Percentiles rank a stretch among this genome's conserved stretches.
Evolutionary conservation across 1,139 yeast genomes (phyloP).

Genomic region (Blastobotrys illinoisensis): DNA sequence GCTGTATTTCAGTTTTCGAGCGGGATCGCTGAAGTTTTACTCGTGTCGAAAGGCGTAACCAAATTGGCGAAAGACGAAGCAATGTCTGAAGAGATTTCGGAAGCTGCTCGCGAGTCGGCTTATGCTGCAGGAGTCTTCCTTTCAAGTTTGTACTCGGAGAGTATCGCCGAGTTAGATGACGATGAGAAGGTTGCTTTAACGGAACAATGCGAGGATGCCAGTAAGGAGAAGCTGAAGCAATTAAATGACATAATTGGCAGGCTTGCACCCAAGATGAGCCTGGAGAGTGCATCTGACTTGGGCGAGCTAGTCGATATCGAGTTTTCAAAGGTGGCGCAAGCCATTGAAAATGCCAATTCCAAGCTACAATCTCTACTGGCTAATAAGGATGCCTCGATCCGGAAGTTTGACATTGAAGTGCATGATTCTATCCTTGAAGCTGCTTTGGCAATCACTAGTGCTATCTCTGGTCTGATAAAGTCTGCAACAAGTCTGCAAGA

Average conservation of each 20-base stretch:
- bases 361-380: slow-evolving; percentile 51
- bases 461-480: slow-evolving; percentile 64
- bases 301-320: slow-evolving; percentile 69
- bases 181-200: slow-evolving; percentile 75
- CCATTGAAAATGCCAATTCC: slow-evolving; percentile 61
- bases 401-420: slow-evolving; percentile 60
- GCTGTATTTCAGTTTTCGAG: slow-evolving; percentile 64
- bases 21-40: slow-evolving; percentile 58
- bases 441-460: slow-evolving; percentile 76
- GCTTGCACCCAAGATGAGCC: slow-evolving; percentile 47
- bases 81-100: slow-evolving; percentile 48
- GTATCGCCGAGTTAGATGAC: slow-evolving; percentile 44
- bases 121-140: slow-evolving; percentile 59
- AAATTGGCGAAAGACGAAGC: slow-evolving; percentile 46
- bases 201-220: slow-evolving; percentile 66
- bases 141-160: slow-evolving; percentile 50
- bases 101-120: slow-evolving; percentile 52
- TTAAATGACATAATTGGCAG: slow-evolving; percentile 53
- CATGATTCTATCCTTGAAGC: slow-evolving; percentile 75
- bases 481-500: slow-evolving; percentile 80
- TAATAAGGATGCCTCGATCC: slow-evolving; percentile 48
- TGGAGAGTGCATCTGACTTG: slow-evolving; percentile 40
- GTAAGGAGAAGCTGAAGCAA: slow-evolving; percentile 65
- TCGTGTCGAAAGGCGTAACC: slow-evolving; percentile 65
- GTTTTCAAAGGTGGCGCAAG: slow-evolving; percentile 63